These are phyloP conservation scores for Auriscalpium microsporum DNA, from an alignment of 768 basidiomycete genomes.

Conservation along the genomic window DNA sequence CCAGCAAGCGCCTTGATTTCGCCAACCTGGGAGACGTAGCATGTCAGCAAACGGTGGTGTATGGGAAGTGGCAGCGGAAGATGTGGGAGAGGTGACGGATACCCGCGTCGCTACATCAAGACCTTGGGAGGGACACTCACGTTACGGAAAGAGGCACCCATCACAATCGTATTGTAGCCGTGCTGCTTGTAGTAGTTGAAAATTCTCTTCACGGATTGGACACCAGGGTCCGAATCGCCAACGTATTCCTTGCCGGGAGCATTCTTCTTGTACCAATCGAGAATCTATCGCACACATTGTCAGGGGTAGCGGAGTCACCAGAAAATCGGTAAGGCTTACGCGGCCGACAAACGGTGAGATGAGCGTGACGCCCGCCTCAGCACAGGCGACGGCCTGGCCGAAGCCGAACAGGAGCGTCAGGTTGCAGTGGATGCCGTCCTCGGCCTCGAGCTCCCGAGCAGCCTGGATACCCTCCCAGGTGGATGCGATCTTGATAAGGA, in stretches of 20 bases:
- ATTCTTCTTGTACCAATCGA: slow-evolving; percentile 97
- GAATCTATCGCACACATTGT: slow-evolving; percentile 49
- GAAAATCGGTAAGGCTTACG: slow-evolving; percentile 31
- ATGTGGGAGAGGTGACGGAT: neutral
- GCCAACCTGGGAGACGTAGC: slow-evolving; percentile 41
- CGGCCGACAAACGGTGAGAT: slow-evolving; percentile 99
- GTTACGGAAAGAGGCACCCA: slow-evolving; percentile 99
- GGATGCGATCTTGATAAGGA: slow-evolving; percentile 98
- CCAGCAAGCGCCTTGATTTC: slow-evolving; percentile 95
- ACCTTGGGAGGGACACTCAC: slow-evolving; percentile 33
- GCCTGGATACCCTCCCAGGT: slow-evolving; percentile 99
- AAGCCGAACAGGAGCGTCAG: slow-evolving; percentile 98
- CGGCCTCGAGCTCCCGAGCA: slow-evolving; percentile 87
- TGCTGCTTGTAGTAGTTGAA: slow-evolving; percentile 99
- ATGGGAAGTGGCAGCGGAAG: neutral
- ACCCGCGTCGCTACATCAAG: neutral
- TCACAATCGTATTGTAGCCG: slow-evolving; percentile 97
- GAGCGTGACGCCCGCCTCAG: slow-evolving; percentile 95
- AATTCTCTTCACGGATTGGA: slow-evolving; percentile 91
- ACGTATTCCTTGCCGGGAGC: slow-evolving; percentile 72
- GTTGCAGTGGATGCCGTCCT: slow-evolving; percentile 96
- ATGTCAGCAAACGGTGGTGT: neutral
- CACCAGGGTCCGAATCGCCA: slow-evolving; percentile 92
- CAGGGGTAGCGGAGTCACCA: slow-evolving; percentile 1
- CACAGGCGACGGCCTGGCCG: slow-evolving; percentile 96